These are phyloP conservation scores for Russula griseocarnosa DNA, from an alignment of 768 basidiomycete species.

Conservation along the genomic window DNA sequence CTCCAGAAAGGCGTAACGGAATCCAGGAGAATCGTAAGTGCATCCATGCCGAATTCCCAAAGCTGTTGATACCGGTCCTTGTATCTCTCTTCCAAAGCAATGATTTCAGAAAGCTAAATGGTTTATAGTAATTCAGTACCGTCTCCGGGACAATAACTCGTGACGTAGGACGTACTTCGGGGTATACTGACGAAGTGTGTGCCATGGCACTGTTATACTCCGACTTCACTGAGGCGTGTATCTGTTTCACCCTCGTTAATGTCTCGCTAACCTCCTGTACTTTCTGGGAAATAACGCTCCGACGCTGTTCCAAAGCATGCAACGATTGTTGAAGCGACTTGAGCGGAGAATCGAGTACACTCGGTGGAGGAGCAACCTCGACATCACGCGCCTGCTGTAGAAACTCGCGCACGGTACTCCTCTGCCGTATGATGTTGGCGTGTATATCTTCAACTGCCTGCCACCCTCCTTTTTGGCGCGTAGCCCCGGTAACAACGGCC, in stretches of 20 bases:
- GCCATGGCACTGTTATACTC: constrained; percentile 62
- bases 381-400: constrained; percentile 12
- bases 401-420: constrained; percentile 36
- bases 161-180: constrained; percentile 49
- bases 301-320: constrained; percentile 47
- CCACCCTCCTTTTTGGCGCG: constrained; percentile 60
- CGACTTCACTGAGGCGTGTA: constrained; percentile 55
- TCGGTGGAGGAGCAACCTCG: constrained; percentile 36
- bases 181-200: constrained; percentile 71
- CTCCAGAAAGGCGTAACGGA: constrained; percentile 78
- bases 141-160: constrained; percentile 1
- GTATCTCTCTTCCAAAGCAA: constrained; percentile 73
- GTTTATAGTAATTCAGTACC: constrained; percentile 4
- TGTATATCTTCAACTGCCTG: constrained; percentile 74
- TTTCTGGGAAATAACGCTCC: constrained; percentile 42
- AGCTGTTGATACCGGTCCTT: constrained; percentile 75
- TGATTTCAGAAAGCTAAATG: constrained; percentile 60
- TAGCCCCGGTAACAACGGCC: constrained; percentile 64
- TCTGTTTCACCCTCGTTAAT: constrained; percentile 50
- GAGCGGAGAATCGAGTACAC: constrained; percentile 50
- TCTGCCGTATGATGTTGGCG: constrained; percentile 56
- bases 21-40: constrained; percentile 69
- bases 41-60: constrained; percentile 79
- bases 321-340: constrained; percentile 47
- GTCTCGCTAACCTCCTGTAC: constrained; percentile 48